Evolutionary conservation across 2,329 filamentous ascomycete genomes (phyloP).

Genomic region (Tolypocladium guangdongense): DNA sequence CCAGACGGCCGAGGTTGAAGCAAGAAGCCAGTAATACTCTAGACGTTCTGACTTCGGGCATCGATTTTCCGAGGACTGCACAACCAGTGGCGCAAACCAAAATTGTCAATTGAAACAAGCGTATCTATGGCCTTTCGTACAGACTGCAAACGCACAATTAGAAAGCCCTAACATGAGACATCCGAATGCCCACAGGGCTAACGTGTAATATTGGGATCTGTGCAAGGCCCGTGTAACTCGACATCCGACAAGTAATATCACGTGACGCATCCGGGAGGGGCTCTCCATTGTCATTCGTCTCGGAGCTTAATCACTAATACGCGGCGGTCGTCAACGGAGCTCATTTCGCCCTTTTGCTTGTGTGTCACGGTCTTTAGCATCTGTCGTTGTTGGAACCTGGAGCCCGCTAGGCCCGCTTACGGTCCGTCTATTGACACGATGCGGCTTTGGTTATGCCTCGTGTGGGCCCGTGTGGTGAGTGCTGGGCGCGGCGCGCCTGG

Average conservation of each 20-base stretch:
- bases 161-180: not conserved
- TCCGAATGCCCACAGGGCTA: not conserved
- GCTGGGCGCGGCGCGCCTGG: slow-evolving; percentile 6
- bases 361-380: not conserved
- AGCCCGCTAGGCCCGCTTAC: not conserved
- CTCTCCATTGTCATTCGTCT: not conserved
- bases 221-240: not conserved
- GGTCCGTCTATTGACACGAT: not conserved
- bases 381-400: not conserved
- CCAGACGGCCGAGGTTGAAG: too few relatives aligned
- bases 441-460: slow-evolving; percentile 6
- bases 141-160: not conserved
- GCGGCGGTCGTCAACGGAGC: not conserved
- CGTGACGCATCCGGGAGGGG: not conserved
- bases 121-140: too few relatives aligned
- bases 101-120: too few relatives aligned
- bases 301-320: too few relatives aligned
- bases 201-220: not conserved
- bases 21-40: not conserved
- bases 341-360: not conserved
- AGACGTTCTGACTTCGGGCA: not conserved
- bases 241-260: not conserved
- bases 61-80: not conserved
- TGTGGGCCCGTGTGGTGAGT: slow-evolving; percentile 6
- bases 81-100: too few relatives aligned